Conservation (phyloP, 495 filamentous ascomycete species). For the Clavariopsis aquatica region DNA sequence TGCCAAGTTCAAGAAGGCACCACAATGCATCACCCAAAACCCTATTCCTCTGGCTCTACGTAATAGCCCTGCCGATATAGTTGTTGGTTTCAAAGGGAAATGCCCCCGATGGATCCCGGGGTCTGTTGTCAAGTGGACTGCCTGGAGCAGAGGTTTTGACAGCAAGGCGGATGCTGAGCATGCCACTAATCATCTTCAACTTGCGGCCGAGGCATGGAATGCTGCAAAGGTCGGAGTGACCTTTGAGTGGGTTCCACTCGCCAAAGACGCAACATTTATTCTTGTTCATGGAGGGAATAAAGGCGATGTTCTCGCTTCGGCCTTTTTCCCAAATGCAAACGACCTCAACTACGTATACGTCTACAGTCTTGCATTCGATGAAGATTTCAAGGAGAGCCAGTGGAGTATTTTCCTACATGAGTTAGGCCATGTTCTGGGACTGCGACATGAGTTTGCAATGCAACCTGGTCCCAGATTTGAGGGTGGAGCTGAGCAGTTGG, state of each 20-base stretch:
- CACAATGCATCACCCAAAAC: neutral
- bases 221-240: neutral
- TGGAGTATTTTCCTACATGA: slow-evolving; percentile 2
- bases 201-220: slow-evolving; percentile 1
- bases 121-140: neutral
- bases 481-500: neutral
- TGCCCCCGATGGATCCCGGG: slow-evolving; percentile 1
- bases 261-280: slow-evolving; percentile 4
- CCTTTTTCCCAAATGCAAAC: neutral
- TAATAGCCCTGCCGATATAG: neutral
- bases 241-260: slow-evolving; percentile 1
- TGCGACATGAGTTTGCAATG: slow-evolving; percentile 5
- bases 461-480: neutral
- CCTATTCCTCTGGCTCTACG: neutral
- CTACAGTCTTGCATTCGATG: neutral
- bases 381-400: slow-evolving; percentile 1
- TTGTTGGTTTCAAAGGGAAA: neutral
- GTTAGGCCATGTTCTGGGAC: slow-evolving; percentile 1
- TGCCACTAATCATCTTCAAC: neutral
- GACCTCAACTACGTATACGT: neutral
- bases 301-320: neutral
- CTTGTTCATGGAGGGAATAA: neutral
- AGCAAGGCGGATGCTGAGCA: neutral
- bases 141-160: neutral
- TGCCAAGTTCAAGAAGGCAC: neutral